Evolutionary conservation across 148 eudicot species (phyloP).

Genomic region (Fagopyrum esculentum): DNA sequence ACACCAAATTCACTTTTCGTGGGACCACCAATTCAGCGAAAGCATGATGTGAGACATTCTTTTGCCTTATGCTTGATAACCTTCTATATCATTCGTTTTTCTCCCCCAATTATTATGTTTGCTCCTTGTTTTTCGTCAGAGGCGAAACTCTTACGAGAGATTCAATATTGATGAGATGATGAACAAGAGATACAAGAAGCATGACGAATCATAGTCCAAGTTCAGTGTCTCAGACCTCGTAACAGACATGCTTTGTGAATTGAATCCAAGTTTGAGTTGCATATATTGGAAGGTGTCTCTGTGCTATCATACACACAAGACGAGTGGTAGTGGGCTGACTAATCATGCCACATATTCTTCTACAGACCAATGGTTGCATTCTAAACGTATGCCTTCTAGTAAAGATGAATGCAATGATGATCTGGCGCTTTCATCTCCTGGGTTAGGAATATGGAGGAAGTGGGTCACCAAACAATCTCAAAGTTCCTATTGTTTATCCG

Average conservation of each 20-base stretch:
- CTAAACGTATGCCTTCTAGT: slow-evolving; percentile 56
- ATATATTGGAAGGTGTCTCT: slow-evolving; percentile 74
- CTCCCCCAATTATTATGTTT: too few species aligned
- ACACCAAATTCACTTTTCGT: too few species aligned
- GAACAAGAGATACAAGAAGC: slow-evolving; percentile 51
- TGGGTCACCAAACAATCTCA: slow-evolving; percentile 36
- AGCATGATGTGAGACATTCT: too few species aligned
- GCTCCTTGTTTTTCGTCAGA: too few species aligned
- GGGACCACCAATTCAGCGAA: too few species aligned
- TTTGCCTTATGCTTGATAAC: too few species aligned
- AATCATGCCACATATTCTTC: slow-evolving; percentile 21
- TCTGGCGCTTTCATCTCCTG: slow-evolving; percentile 48
- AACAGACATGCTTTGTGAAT: slow-evolving; percentile 46
- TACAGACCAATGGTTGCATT: slow-evolving; percentile 52
- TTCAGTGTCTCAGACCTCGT: slow-evolving; percentile 71
- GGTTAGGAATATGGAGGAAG: slow-evolving; percentile 72
- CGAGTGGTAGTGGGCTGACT: slow-evolving; percentile 13
- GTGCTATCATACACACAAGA: slow-evolving; percentile 31
- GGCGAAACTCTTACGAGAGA: slow-evolving; percentile 22
- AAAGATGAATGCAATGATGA: slow-evolving; percentile 25
- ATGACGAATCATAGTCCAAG: slow-evolving; percentile 53
- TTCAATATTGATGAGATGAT: slow-evolving; percentile 53
- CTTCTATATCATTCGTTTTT: too few species aligned
- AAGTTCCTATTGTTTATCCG: slow-evolving; percentile 54
- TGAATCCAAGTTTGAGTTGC: slow-evolving; percentile 44